Evolutionary conservation across 352 stramenopile genomes (phyloP).

Genomic region (Globisporangium okanoganense): DNA sequence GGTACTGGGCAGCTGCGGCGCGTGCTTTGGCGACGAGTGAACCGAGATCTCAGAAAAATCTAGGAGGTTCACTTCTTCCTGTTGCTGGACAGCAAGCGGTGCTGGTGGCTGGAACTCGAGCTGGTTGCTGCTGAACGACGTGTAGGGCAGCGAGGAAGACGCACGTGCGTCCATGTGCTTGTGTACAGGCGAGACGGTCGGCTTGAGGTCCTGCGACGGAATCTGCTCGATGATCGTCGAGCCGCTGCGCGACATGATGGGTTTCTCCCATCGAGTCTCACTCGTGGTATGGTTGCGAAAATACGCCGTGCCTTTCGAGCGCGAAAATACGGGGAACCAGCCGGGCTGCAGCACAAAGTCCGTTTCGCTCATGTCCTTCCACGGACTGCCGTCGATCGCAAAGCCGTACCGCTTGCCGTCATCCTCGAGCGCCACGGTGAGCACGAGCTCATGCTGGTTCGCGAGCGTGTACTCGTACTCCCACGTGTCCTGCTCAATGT

Average conservation of each 20-base stretch:
- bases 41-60: constrained; percentile 65
- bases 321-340: constrained; percentile 79
- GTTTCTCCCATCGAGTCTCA: constrained; percentile 74
- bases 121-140: constrained; percentile 8
- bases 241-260: constrained; percentile 52
- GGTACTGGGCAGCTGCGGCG: constrained; percentile 13
- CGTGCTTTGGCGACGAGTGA: constrained; percentile 42
- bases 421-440: constrained; percentile 62
- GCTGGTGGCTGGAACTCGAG: constrained; percentile 11
- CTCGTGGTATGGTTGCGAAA: constrained; percentile 65
- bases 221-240: constrained; percentile 24
- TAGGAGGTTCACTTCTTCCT: constrained; percentile 41
- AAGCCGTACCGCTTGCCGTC: constrained; percentile 72
- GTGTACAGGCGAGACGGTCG: constrained; percentile 2
- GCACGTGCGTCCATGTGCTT: constrained; percentile 1
- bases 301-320: constrained; percentile 66
- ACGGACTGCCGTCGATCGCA: constrained; percentile 70
- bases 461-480: constrained; percentile 70
- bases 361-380: constrained; percentile 69
- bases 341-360: constrained; percentile 77
- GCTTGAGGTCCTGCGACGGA: constrained; percentile 17
- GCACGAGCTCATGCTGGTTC: constrained; percentile 62
- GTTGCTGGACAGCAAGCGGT: neutral
- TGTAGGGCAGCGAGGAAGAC: neutral
- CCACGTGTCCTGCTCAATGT: constrained; percentile 64